Conservation (phyloP, 1,284 basidiomycete genomes). For the Microbotryum scabiosae region DNA sequence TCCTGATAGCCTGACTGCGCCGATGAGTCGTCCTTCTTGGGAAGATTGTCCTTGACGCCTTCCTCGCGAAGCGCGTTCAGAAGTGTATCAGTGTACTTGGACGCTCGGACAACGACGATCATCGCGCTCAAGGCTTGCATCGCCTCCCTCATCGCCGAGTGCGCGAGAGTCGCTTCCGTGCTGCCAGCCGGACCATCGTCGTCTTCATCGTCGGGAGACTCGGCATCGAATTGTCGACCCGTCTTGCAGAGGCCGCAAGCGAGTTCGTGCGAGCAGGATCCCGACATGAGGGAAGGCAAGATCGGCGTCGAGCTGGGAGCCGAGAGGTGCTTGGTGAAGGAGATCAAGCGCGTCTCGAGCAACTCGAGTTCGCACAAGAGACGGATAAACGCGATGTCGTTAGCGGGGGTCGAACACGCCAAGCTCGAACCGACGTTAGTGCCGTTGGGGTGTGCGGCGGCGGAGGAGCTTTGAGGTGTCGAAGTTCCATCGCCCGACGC, state of each 20-base stretch:
- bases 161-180: constrained; percentile 22
- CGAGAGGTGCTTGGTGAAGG: constrained; percentile 22
- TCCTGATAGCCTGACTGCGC: not conserved
- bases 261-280: constrained; percentile 3
- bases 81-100: constrained; percentile 8
- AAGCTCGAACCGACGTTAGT: not conserved
- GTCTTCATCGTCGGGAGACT: constrained; percentile 27
- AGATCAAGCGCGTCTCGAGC: constrained; percentile 28
- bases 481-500: not conserved
- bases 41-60: not conserved
- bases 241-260: constrained; percentile 32
- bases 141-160: constrained; percentile 35
- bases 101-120: constrained; percentile 31
- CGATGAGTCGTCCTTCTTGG: not conserved
- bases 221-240: constrained; percentile 29
- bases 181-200: not conserved
- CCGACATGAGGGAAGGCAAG: not conserved
- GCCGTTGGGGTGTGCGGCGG: not conserved
- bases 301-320: constrained; percentile 3
- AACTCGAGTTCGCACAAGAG: constrained; percentile 32
- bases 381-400: constrained; percentile 26
- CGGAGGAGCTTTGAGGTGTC: not conserved
- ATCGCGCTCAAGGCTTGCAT: constrained; percentile 33
- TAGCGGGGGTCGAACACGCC: not conserved
- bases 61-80: constrained; percentile 8